Evolutionary conservation across 2,329 filamentous ascomycete species (phyloP).

Genomic region (Botryotinia globosa): DNA sequence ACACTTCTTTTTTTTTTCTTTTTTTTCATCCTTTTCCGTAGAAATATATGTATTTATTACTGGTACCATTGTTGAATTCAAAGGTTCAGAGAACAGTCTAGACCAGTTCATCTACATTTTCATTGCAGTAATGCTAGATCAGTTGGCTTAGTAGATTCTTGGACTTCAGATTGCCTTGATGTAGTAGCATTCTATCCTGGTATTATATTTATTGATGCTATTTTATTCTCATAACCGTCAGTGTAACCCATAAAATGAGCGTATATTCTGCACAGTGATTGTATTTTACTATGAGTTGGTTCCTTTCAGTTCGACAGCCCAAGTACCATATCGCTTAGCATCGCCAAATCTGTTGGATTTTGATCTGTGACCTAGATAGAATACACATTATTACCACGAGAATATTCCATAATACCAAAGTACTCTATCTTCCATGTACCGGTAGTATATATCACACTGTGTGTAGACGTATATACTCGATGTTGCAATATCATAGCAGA

Average conservation of each 20-base stretch:
- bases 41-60: neutral
- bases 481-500: neutral
- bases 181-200: neutral
- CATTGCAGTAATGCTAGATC: neutral
- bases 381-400: neutral
- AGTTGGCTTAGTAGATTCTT: neutral
- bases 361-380: neutral
- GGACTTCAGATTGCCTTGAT: neutral
- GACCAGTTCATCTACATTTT: neutral
- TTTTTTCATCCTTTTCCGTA: neutral
- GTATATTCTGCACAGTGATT: too few species aligned
- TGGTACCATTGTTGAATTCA: rapidly evolving
- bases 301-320: neutral
- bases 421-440: neutral
- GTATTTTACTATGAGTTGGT: neutral
- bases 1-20: rapidly evolving
- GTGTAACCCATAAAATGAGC: neutral
- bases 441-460: neutral
- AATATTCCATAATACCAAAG: neutral
- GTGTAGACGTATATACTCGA: neutral
- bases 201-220: neutral
- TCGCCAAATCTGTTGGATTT: neutral
- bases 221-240: neutral
- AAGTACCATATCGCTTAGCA: neutral
- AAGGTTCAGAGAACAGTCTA: neutral